Conservation (phyloP, 1,139 yeast genomes). For the Geotrichum aggregatum region DNA sequence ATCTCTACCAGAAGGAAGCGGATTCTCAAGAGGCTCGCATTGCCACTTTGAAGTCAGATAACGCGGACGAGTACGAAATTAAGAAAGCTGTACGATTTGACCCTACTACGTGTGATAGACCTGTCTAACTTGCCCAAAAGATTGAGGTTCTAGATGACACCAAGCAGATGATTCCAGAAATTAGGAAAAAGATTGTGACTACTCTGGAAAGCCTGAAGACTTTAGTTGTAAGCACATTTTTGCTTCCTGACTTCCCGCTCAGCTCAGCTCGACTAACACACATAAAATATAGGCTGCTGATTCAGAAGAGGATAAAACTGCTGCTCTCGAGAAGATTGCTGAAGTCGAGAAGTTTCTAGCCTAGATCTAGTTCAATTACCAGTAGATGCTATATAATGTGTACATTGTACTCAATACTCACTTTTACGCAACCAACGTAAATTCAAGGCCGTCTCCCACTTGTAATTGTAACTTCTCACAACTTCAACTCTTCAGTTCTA, state of each 20-base stretch:
- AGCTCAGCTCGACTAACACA: background rate
- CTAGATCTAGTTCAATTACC: constrained; percentile 1
- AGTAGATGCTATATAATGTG: background rate
- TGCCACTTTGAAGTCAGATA: constrained; percentile 41
- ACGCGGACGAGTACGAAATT: constrained; percentile 65
- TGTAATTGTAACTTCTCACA: too few species aligned
- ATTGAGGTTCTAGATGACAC: constrained; percentile 65
- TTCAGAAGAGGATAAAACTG: constrained; percentile 45
- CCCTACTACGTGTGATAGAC: constrained; percentile 18
- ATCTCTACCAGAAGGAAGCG: constrained; percentile 59
- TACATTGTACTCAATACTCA: background rate
- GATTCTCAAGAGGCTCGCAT: constrained; percentile 53
- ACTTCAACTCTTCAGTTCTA: constrained; percentile 4
- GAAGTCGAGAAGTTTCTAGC: constrained; percentile 34
- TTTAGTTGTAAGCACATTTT: constrained; percentile 34
- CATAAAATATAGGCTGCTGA: constrained; percentile 43
- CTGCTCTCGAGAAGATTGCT: constrained; percentile 41
- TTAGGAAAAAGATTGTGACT: constrained; percentile 50
- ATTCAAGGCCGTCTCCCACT: background rate
- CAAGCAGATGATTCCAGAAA: constrained; percentile 60
- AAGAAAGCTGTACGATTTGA: constrained; percentile 49
- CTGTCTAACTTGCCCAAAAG: constrained; percentile 29
- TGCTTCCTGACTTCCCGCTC: background rate
- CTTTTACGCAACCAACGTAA: constrained; percentile 4
- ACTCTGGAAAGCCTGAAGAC: constrained; percentile 48